Evolutionary conservation across 495 filamentous ascomycete genomes (phyloP).

Genomic region (Umbilicaria muhlenbergii): DNA sequence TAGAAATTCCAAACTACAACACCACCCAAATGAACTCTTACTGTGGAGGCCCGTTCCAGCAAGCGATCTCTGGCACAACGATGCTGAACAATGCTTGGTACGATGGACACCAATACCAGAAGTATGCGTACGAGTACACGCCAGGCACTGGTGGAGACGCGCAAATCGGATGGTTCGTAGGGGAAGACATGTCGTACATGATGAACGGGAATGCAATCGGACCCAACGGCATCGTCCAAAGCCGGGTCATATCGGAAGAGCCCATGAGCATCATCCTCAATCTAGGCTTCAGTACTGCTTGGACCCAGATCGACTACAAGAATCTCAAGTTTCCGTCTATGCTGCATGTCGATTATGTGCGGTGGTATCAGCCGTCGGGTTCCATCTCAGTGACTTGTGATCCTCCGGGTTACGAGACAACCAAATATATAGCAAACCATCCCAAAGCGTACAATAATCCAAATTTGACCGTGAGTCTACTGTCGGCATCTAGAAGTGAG

Average conservation of each 20-base stretch:
- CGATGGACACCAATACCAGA: slow-evolving; percentile 51
- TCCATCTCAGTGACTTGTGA: slow-evolving; percentile 47
- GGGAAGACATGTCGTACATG: slow-evolving; percentile 45
- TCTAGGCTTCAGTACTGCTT: slow-evolving; percentile 51
- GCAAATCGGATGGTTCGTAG: slow-evolving; percentile 42
- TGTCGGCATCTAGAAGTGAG: background rate
- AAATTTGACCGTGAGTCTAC: slow-evolving; percentile 33
- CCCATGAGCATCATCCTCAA: slow-evolving; percentile 52
- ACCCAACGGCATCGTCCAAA: slow-evolving; percentile 54
- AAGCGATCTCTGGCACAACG: slow-evolving; percentile 49
- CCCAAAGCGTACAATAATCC: slow-evolving; percentile 40
- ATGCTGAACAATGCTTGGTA: slow-evolving; percentile 62
- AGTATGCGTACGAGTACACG: slow-evolving; percentile 52
- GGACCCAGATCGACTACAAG: slow-evolving; percentile 38
- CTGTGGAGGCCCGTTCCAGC: slow-evolving; percentile 48
- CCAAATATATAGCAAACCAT: slow-evolving; percentile 47
- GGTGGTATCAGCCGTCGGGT: slow-evolving; percentile 52
- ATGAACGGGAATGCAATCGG: slow-evolving; percentile 43
- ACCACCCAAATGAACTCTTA: slow-evolving; percentile 48
- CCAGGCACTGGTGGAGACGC: slow-evolving; percentile 42
- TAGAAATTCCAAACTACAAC: slow-evolving; percentile 39
- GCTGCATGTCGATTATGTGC: slow-evolving; percentile 53
- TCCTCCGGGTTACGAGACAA: slow-evolving; percentile 48
- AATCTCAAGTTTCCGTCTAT: slow-evolving; percentile 44
- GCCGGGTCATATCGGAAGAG: slow-evolving; percentile 46